phyloP scores from a whole-genome alignment of 2,329 filamentous ascomycete species.

The Pyrenophora teres region DNA sequence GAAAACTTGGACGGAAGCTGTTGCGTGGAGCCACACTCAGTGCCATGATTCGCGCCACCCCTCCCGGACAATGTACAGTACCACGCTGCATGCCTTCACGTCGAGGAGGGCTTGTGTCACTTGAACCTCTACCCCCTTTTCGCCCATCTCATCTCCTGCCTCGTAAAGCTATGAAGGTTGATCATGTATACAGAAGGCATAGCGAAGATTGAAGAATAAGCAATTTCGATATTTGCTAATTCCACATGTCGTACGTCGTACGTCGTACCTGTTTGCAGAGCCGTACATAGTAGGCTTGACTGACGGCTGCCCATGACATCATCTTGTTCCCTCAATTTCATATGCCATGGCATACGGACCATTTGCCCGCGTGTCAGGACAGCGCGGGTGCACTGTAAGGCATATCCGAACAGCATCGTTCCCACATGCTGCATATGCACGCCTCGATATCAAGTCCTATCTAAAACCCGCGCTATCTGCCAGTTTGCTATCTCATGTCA shows the following conservation, averaged over 20 bases:
- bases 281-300: conserved; percentile 4
- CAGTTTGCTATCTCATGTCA: conserved; percentile 19
- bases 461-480: conserved; percentile 6
- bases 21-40: conserved; percentile 16
- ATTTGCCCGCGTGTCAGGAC: conserved; percentile 11
- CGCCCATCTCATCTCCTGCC: too few relatives aligned
- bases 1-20: conserved; percentile 33
- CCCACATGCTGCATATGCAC: conserved; percentile 8
- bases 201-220: too few relatives aligned
- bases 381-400: conserved; percentile 8
- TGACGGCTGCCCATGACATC: not conserved
- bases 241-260: too few relatives aligned
- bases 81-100: not conserved
- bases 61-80: too few relatives aligned
- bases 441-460: conserved; percentile 12
- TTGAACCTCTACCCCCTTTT: too few relatives aligned
- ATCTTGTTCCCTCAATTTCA: too few relatives aligned
- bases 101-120: too few relatives aligned
- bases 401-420: conserved; percentile 14
- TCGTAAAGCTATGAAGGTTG: too few relatives aligned
- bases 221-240: too few relatives aligned
- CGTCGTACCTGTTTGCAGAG: too few relatives aligned
- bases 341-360: not conserved
- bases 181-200: too few relatives aligned
- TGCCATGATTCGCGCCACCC: conserved; percentile 33